These are phyloP conservation scores for Haplographium delicatum DNA, from an alignment of 495 filamentous ascomycete species.

Conservation along the genomic window DNA sequence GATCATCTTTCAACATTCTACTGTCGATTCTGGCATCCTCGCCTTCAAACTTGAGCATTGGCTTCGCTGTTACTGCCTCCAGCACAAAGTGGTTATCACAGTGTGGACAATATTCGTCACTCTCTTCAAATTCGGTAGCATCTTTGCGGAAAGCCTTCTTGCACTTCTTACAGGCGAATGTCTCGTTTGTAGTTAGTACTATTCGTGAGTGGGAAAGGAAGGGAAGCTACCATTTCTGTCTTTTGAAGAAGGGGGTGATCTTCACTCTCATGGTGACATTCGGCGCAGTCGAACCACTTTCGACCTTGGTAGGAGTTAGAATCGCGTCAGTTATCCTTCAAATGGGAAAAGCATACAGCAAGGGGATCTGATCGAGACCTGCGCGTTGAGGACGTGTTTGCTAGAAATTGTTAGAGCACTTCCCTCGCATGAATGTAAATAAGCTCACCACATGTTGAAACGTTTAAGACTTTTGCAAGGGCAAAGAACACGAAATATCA, in stretches of 20 bases:
- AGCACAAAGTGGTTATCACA: slow-evolving; percentile 98
- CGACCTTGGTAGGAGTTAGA: slow-evolving; percentile 49
- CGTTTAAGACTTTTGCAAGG: too few relatives aligned
- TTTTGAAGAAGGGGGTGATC: slow-evolving; percentile 68
- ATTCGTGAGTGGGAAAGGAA: background rate
- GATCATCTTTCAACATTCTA: slow-evolving; percentile 91
- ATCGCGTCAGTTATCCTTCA: background rate
- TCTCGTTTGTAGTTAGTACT: slow-evolving; percentile 4
- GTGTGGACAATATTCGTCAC: slow-evolving; percentile 98
- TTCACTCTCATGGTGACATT: slow-evolving; percentile 84
- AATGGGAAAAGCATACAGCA: slow-evolving; percentile 62
- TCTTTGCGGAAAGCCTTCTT: slow-evolving; percentile 97
- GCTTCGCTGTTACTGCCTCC: slow-evolving; percentile 77
- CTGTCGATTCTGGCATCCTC: slow-evolving; percentile 81
- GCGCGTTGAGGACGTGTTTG: slow-evolving; percentile 97
- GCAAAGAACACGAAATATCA: too few relatives aligned
- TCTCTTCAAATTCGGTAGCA: slow-evolving; percentile 84
- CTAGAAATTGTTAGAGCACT: slow-evolving; percentile 29
- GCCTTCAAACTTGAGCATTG: slow-evolving; percentile 76
- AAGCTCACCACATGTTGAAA: slow-evolving; percentile 17
- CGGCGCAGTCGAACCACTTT: slow-evolving; percentile 98
- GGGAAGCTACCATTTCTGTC: slow-evolving; percentile 66
- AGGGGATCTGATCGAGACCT: slow-evolving; percentile 90
- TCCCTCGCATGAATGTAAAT: background rate
- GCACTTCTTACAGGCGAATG: slow-evolving; percentile 97